Percentiles rank a stretch among this genome's conserved stretches.
These are phyloP conservation scores for Fusarium sacchari DNA, from an alignment of 2,329 filamentous ascomycete species.

Conservation along the genomic window DNA sequence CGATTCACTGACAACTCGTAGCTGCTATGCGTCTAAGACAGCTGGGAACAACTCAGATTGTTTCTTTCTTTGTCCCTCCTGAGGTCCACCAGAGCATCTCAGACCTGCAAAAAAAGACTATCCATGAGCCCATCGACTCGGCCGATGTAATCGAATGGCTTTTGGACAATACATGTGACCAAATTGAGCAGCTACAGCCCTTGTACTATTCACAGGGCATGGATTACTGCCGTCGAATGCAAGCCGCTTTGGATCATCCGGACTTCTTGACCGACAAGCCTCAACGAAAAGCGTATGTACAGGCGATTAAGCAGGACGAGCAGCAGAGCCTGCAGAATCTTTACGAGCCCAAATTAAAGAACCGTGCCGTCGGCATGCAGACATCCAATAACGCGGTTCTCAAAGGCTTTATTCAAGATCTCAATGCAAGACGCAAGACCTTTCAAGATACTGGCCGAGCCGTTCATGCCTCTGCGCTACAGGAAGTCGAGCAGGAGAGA, in stretches of 20 bases:
- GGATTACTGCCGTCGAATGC: slow-evolving; percentile 66
- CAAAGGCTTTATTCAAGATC: slow-evolving; percentile 33
- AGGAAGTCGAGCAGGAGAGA: slow-evolving; percentile 68
- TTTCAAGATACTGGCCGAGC: slow-evolving; percentile 42
- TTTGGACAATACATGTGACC: slow-evolving; percentile 68
- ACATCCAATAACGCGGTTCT: slow-evolving; percentile 24
- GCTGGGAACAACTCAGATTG: slow-evolving; percentile 62
- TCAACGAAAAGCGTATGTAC: slow-evolving; percentile 51
- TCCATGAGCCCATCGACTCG: slow-evolving; percentile 38
- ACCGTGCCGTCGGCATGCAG: slow-evolving; percentile 9
- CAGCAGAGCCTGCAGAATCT: slow-evolving; percentile 66
- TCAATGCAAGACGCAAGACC: slow-evolving; percentile 32
- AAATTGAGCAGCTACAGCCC: slow-evolving; percentile 66
- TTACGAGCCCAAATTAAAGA: slow-evolving; percentile 56
- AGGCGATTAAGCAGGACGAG: slow-evolving; percentile 58
- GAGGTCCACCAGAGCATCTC: slow-evolving; percentile 71
- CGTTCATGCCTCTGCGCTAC: slow-evolving; percentile 61
- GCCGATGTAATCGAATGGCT: slow-evolving; percentile 60
- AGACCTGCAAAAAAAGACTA: slow-evolving; percentile 50
- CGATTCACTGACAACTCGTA: slow-evolving; percentile 36
- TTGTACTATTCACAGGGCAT: slow-evolving; percentile 68
- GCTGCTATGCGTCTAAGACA: slow-evolving; percentile 73
- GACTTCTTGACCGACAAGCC: slow-evolving; percentile 53
- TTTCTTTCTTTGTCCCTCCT: slow-evolving; percentile 65
- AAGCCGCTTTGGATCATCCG: slow-evolving; percentile 58